Base-by-base conservation (phyloP, 2,329 filamentous ascomycete genomes). In the Pezicula carpinea region DNA sequence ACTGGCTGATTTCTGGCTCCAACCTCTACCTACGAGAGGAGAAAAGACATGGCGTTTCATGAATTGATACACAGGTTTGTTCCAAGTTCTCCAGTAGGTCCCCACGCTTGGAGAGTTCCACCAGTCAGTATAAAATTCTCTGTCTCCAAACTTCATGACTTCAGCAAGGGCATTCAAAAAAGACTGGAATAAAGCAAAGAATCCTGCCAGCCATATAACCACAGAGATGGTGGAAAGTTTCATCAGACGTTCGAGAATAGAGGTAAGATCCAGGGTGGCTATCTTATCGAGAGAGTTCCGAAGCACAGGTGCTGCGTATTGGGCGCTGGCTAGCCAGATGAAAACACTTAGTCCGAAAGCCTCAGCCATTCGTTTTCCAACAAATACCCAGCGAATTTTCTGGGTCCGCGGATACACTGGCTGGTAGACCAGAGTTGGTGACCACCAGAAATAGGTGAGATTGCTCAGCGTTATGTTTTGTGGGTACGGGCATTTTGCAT, bases 61-160 rank as follows among this genome's bases (percentile, higher is more conserved):
- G 67, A 96, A 99, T 49, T 90, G 85, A 62, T 95, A 95, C 5
- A 99, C 92, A 1, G 93, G 93, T 65, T 95, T 95, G 70, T 99
- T 99, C 93, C 93, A 99, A 1, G 85, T 87, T 18, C 91, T 83
- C 92, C 92, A 96, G 72, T 99, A 99, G 4, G 78, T 79, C 29
- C 91, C 88, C 6, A 97, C 74, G 55, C 84, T 90, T 46, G 84
- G 83, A 54, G 84, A 89, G 63, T 99, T 99, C 93, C 93, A 99
- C 93, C 93, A 99, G 62, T 96, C 90, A 32, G 88, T 85, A 66
- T 99, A 99, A 66, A 99, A 99, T 44, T 91, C 87, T 23, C 93
- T 81, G 65, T 99, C 93, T 15, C 86, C 93, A 60, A 99, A 99
- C 36, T 80, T 78, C 73, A 89, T 86, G 11, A 97, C 72, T 66